Percentiles rank a stretch among this genome's conserved stretches.
Conservation (phyloP, 108 stramenopile genomes). For the Cyclotella sp. region DNA sequence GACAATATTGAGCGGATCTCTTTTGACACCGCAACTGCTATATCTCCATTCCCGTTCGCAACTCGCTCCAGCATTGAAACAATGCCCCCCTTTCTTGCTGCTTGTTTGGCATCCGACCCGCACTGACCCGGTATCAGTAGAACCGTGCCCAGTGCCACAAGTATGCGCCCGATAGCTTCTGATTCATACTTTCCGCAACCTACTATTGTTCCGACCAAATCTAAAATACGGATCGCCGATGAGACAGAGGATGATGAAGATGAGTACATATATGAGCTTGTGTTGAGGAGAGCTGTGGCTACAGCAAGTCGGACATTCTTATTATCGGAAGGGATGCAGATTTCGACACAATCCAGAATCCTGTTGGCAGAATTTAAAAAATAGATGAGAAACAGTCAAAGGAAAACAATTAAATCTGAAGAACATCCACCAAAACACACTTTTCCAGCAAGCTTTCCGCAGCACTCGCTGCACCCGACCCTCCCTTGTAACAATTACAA, state of each 20-base stretch:
- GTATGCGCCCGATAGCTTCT: constrained; percentile 63
- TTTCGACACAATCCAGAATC: constrained; percentile 61
- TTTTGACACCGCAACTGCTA: constrained; percentile 64
- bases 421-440: constrained; percentile 7
- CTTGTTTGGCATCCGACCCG: constrained; percentile 55
- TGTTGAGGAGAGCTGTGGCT: constrained; percentile 78
- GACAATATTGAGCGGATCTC: constrained; percentile 63
- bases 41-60: constrained; percentile 67
- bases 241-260: constrained; percentile 29
- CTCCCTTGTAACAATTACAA: constrained; percentile 80
- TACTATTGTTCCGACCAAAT: constrained; percentile 54
- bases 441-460: constrained; percentile 47
- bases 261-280: constrained; percentile 61
- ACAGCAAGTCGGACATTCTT: constrained; percentile 86
- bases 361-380: constrained; percentile 14
- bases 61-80: constrained; percentile 70
- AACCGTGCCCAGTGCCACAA: constrained; percentile 78
- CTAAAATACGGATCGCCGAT: constrained; percentile 51
- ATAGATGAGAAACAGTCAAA: background rate
- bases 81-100: constrained; percentile 61
- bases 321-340: constrained; percentile 61
- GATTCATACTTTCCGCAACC: constrained; percentile 68
- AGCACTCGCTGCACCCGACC: constrained; percentile 70
- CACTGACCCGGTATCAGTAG: constrained; percentile 52
- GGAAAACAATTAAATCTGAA: background rate